Conservation (phyloP, 441 rosid genomes). For the Monsonia emarginata region DNA sequence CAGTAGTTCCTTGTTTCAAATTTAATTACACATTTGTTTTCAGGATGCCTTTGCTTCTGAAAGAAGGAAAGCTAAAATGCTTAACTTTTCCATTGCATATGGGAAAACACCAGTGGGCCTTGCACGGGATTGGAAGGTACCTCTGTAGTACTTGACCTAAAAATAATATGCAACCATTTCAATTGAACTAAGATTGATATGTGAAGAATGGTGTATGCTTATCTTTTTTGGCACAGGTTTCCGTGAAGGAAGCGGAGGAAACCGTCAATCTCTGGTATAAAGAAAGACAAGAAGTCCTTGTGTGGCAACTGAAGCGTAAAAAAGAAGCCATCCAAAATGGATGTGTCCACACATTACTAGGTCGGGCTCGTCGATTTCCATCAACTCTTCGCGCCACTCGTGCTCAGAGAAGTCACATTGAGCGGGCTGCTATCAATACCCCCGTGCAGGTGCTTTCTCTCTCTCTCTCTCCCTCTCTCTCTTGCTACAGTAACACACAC, state of each 20-base stretch:
- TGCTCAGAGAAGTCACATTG: conserved; percentile 56
- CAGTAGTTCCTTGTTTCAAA: neutral
- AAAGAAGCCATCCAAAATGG: conserved; percentile 46
- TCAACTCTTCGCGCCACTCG: conserved; percentile 28
- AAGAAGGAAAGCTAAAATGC: conserved; percentile 98
- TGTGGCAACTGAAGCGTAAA: conserved; percentile 77
- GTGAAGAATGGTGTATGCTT: neutral
- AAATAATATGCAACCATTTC: conserved; percentile 10
- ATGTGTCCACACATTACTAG: conserved; percentile 66
- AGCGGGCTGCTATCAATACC: conserved; percentile 89
- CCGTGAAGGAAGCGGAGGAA: conserved; percentile 66
- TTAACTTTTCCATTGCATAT: conserved; percentile 91
- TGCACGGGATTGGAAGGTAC: conserved; percentile 95
- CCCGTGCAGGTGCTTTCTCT: conserved; percentile 75
- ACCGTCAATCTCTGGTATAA: conserved; percentile 88
- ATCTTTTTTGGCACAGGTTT: conserved; percentile 43
- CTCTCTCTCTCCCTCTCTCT: conserved; percentile 7
- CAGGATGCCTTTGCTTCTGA: conserved; percentile 91
- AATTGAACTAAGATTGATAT: conserved; percentile 18
- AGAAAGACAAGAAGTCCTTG: conserved; percentile 75
- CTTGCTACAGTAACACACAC: too few species aligned
- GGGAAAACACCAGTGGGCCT: conserved; percentile 91
- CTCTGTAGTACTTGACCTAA: conserved; percentile 1
- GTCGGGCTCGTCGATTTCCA: conserved; percentile 79
- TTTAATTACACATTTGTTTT: conserved; percentile 14